Conservation (phyloP, 768 basidiomycete species). For the Chalciporus pseudorubinellus region DNA sequence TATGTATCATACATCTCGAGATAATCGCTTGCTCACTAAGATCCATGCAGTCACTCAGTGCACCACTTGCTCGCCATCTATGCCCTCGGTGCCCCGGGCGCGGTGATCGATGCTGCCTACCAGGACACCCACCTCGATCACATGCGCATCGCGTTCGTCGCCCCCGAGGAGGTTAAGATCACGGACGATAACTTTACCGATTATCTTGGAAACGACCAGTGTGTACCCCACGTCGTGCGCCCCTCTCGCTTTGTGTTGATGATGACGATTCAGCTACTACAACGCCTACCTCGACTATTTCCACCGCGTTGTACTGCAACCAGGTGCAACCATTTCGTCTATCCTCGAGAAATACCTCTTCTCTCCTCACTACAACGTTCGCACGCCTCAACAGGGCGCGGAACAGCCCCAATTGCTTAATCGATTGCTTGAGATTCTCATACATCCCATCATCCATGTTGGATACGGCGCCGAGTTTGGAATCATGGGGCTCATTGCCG, state of each 20-base stretch:
- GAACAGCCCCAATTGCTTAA: slow-evolving; percentile 56
- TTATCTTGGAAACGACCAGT: slow-evolving; percentile 33
- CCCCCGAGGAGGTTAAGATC: slow-evolving; percentile 23
- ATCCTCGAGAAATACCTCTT: slow-evolving; percentile 65
- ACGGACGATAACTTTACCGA: slow-evolving; percentile 25
- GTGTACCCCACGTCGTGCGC: not conserved
- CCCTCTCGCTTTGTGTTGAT: not conserved
- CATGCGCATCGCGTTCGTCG: slow-evolving; percentile 34
- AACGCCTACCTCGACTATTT: slow-evolving; percentile 35
- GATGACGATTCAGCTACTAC: slow-evolving; percentile 23
- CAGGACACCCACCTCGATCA: slow-evolving; percentile 38
- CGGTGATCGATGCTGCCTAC: slow-evolving; percentile 43
- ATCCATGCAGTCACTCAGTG: slow-evolving; percentile 46
- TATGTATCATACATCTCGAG: slow-evolving; percentile 6
- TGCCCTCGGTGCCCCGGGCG: slow-evolving; percentile 51
- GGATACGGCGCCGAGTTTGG: slow-evolving; percentile 67
- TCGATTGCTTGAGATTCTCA: slow-evolving; percentile 54
- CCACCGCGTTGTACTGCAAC: slow-evolving; percentile 28
- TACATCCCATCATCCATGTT: slow-evolving; percentile 65
- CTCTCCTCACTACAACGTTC: slow-evolving; percentile 48
- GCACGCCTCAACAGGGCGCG: slow-evolving; percentile 21
- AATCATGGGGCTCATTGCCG: slow-evolving; percentile 57
- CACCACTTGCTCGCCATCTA: slow-evolving; percentile 61
- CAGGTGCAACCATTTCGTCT: slow-evolving; percentile 27
- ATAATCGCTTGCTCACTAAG: not conserved